Conservation (phyloP, 352 stramenopile species). For the Phytopythium vexans region DNA sequence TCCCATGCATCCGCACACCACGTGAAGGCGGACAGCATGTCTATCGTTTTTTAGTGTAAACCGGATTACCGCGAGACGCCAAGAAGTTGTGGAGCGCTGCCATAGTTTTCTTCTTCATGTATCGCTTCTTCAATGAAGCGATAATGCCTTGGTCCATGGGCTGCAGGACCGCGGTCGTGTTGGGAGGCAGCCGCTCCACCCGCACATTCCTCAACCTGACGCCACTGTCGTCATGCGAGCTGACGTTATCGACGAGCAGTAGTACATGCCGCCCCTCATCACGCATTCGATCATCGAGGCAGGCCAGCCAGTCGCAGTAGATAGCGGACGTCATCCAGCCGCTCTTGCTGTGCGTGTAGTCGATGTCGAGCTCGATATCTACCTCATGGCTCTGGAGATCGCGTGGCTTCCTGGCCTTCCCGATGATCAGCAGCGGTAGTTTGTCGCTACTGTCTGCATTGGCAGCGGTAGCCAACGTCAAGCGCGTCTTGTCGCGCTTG, state of each 20-base stretch:
- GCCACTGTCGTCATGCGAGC: constrained; percentile 6
- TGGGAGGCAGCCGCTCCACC: constrained; percentile 10
- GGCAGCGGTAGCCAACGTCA: constrained; percentile 9
- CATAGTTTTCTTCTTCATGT: constrained; percentile 1
- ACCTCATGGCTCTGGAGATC: constrained; percentile 8
- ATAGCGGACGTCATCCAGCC: constrained; percentile 15
- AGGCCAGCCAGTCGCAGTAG: constrained; percentile 10
- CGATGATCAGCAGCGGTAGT: constrained; percentile 12
- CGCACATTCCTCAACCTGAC: constrained; percentile 10
- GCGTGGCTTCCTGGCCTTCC: constrained; percentile 2
- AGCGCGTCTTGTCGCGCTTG: constrained; percentile 9
- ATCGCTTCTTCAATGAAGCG: constrained; percentile 16
- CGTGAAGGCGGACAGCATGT: constrained; percentile 12
- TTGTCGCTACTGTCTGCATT: constrained; percentile 10
- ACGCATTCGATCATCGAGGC: constrained; percentile 6
- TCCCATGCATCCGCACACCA: constrained; percentile 9
- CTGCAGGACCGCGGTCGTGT: constrained; percentile 14
- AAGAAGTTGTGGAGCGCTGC: constrained; percentile 11
- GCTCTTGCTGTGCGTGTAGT: constrained; percentile 12
- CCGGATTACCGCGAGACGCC: no score
- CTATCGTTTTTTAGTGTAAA: neutral
- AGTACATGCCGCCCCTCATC: constrained; percentile 4
- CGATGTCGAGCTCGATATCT: constrained; percentile 5
- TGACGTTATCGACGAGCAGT: constrained; percentile 13
- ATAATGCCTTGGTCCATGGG: constrained; percentile 18